Conservation (phyloP, 768 basidiomycete genomes). For the Chalciporus chontae region DNA sequence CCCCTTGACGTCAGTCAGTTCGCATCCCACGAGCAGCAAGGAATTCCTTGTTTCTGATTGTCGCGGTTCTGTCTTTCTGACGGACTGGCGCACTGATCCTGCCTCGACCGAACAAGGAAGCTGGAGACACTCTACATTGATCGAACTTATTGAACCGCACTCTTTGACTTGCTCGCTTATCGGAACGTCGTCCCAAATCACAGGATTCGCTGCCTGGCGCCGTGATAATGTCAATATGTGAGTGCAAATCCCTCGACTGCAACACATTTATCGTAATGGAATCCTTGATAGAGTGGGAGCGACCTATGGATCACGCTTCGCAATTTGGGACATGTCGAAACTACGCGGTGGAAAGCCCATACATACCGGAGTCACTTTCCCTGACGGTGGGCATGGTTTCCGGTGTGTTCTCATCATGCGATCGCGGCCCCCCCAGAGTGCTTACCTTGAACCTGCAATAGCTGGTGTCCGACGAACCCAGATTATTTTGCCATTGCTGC, state of each 20-base stretch:
- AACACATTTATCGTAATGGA: not conserved
- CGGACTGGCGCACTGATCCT: conserved; percentile 82
- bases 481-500: conserved; percentile 78
- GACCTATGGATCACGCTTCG: conserved; percentile 66
- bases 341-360: conserved; percentile 72
- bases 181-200: conserved; percentile 44
- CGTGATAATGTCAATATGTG: conserved; percentile 70
- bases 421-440: not conserved
- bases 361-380: conserved; percentile 57
- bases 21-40: conserved; percentile 71
- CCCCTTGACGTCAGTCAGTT: conserved; percentile 63
- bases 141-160: conserved; percentile 72
- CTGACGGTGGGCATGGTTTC: conserved; percentile 66
- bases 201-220: conserved; percentile 68
- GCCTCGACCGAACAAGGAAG: conserved; percentile 45
- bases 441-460: conserved; percentile 29
- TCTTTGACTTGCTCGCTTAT: conserved; percentile 52
- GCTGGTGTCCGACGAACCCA: conserved; percentile 75
- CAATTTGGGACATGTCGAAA: conserved; percentile 73
- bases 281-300: conserved; percentile 59
- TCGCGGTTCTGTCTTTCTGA: conserved; percentile 68
- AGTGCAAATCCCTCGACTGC: conserved; percentile 23
- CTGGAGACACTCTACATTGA: conserved; percentile 59
- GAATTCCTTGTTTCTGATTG: conserved; percentile 78
- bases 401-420: conserved; percentile 40